Conservation (phyloP, 148 eudicot genomes). For the Hydrangea macrophylla region DNA sequence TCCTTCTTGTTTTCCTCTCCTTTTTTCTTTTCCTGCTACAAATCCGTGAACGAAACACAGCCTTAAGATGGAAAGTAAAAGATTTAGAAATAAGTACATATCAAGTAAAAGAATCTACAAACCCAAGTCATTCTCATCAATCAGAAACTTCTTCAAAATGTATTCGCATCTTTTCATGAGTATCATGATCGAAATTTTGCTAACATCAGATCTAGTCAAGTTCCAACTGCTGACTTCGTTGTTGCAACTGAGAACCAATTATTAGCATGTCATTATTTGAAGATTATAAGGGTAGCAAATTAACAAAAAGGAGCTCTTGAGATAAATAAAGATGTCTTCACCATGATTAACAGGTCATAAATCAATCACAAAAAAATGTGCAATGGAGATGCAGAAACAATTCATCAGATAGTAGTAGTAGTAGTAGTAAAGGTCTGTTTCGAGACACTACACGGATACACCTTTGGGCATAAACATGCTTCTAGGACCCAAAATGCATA, state of each 20-base stretch:
- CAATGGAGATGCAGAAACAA: background rate
- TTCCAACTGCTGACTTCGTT: conserved; percentile 48
- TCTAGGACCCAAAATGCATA: too few relatives aligned
- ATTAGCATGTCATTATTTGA: background rate
- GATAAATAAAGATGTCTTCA: background rate
- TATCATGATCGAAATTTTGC: conserved; percentile 63
- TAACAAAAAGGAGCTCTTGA: background rate
- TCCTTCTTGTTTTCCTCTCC: too few relatives aligned
- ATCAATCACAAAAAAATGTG: background rate
- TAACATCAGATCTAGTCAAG: conserved; percentile 57
- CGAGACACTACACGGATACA: too few relatives aligned
- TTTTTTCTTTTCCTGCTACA: too few relatives aligned
- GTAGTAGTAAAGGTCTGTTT: too few relatives aligned
- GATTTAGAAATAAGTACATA: conserved; percentile 3
- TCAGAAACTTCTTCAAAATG: conserved; percentile 67
- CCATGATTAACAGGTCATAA: background rate
- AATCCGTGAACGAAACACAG: too few relatives aligned
- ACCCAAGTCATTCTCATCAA: conserved; percentile 83
- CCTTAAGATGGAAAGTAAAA: background rate
- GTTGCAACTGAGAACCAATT: conserved; percentile 41
- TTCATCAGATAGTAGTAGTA: conserved; percentile 4
- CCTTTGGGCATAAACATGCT: too few relatives aligned
- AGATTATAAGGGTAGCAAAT: background rate
- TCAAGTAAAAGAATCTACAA: conserved; percentile 14
- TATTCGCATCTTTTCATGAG: conserved; percentile 82